Percentiles rank a stretch among this genome's conserved stretches.
These are phyloP conservation scores for Cladorrhinum sp. DNA, from an alignment of 2,329 filamentous ascomycete species.

Conservation along the genomic window DNA sequence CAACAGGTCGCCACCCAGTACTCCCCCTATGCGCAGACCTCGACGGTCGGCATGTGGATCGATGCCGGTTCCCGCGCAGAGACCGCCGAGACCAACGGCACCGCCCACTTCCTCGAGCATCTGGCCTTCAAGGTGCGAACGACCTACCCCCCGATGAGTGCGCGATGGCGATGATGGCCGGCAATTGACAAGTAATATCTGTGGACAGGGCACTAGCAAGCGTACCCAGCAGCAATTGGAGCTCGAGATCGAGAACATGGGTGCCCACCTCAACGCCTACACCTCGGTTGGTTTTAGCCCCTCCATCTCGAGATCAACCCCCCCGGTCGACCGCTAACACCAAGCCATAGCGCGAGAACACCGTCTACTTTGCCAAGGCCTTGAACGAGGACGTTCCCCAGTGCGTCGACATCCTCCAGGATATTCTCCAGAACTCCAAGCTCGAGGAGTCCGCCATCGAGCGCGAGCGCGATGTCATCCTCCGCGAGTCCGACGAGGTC, in stretches of 20 bases:
- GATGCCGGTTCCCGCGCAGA: conserved; percentile 97
- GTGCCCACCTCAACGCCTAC: conserved; percentile 98
- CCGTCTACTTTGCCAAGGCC: conserved; percentile 98
- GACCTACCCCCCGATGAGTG: neutral
- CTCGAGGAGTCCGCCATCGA: conserved; percentile 90
- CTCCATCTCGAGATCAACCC: conserved; percentile 1
- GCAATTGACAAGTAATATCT: conserved; percentile 9
- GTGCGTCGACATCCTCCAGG: conserved; percentile 96
- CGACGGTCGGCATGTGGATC: conserved; percentile 98
- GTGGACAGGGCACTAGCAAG: conserved; percentile 79
- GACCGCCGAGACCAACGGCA: conserved; percentile 98
- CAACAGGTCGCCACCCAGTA: conserved; percentile 91
- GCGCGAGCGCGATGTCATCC: conserved; percentile 97
- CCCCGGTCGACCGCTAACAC: conserved; percentile 17
- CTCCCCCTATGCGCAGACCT: conserved; percentile 97
- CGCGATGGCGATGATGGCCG: neutral
- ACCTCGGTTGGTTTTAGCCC: conserved; percentile 68
- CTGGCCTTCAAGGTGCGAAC: conserved; percentile 91
- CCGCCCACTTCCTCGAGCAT: conserved; percentile 99
- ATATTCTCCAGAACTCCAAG: conserved; percentile 99
- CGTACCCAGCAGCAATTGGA: conserved; percentile 96
- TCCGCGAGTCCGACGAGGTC: conserved; percentile 98
- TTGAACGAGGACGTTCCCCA: conserved; percentile 97
- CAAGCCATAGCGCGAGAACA: conserved; percentile 80
- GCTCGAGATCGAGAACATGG: conserved; percentile 99